Percentiles rank a stretch among this genome's conserved stretches.
Evolutionary conservation across 371 early-diverging fungal genomes (phyloP).

Genomic region (Parasitella parasitica): DNA sequence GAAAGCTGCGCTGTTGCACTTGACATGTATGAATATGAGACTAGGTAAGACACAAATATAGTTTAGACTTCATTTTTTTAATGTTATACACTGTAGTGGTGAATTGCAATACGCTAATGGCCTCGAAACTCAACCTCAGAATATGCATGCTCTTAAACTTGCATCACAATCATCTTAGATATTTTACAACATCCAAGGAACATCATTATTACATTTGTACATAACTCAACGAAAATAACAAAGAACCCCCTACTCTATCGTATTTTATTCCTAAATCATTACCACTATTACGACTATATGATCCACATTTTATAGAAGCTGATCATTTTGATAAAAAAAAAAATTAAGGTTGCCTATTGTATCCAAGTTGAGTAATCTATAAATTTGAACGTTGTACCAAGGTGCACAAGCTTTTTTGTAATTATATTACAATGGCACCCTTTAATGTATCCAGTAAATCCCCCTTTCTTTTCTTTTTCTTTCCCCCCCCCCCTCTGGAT

Average conservation of each 20-base stretch:
- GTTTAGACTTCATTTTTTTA: background rate
- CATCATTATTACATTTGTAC: background rate
- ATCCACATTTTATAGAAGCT: background rate
- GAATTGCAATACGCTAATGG: constrained; percentile 75
- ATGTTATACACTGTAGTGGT: constrained; percentile 17
- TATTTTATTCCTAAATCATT: background rate
- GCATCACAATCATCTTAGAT: constrained; percentile 2
- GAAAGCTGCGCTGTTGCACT: constrained; percentile 96
- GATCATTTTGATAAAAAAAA: background rate
- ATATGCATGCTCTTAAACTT: constrained; percentile 36
- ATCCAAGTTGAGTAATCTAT: background rate
- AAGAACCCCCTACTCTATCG: background rate
- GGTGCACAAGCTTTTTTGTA: constrained; percentile 12
- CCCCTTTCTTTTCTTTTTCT: background rate
- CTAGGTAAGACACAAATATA: constrained; percentile 39
- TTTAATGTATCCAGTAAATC: background rate
- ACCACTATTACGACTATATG: background rate
- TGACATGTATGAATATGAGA: constrained; percentile 96
- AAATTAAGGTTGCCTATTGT: background rate
- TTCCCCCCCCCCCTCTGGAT: background rate
- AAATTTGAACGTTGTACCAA: constrained; percentile 3
- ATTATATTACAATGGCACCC: background rate
- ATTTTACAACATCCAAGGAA: no score
- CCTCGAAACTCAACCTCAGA: constrained; percentile 32
- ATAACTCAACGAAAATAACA: background rate